Percentiles rank a stretch among this genome's conserved stretches.
Evolutionary conservation across 495 filamentous ascomycete genomes (phyloP).

Genomic region (Letharia columbiana): DNA sequence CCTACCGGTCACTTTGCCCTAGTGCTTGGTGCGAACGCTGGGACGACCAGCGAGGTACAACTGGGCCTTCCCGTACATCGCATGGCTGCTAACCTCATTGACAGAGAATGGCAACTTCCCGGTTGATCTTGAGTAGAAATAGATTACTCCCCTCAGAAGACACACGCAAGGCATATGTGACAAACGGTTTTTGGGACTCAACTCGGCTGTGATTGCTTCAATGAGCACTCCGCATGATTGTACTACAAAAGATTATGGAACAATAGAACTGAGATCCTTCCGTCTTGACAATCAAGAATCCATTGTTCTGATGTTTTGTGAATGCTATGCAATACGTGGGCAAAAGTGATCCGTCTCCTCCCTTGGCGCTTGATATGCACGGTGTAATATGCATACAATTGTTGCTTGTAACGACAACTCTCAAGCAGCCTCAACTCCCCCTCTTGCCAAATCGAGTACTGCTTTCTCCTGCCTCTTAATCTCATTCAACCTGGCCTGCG

Average conservation of each 20-base stretch:
- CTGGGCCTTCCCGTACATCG: conserved; percentile 7
- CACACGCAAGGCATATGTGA: neutral
- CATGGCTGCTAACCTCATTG: neutral
- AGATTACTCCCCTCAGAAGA: neutral
- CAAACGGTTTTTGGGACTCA: neutral
- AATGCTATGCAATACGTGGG: neutral
- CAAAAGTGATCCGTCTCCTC: neutral
- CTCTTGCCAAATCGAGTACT: conserved; percentile 49
- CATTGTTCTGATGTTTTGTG: neutral
- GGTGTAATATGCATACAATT: neutral
- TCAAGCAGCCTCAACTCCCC: conserved; percentile 21
- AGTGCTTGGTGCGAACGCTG: conserved; percentile 89
- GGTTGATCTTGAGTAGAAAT: conserved; percentile 38
- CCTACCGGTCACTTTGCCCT: conserved; percentile 95
- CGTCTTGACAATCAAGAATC: neutral
- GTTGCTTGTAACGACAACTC: neutral
- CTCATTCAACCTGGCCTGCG: conserved; percentile 52
- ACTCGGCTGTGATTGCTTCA: neutral
- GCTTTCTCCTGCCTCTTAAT: conserved; percentile 56
- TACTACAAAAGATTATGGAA: neutral
- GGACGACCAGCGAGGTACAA: conserved; percentile 92
- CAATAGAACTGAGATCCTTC: neutral
- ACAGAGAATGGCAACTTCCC: conserved; percentile 91
- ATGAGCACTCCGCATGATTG: neutral
- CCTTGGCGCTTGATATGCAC: neutral